Base-by-base conservation (phyloP, 2,329 filamentous ascomycete genomes). In the Clarireedia hainanense region DNA sequence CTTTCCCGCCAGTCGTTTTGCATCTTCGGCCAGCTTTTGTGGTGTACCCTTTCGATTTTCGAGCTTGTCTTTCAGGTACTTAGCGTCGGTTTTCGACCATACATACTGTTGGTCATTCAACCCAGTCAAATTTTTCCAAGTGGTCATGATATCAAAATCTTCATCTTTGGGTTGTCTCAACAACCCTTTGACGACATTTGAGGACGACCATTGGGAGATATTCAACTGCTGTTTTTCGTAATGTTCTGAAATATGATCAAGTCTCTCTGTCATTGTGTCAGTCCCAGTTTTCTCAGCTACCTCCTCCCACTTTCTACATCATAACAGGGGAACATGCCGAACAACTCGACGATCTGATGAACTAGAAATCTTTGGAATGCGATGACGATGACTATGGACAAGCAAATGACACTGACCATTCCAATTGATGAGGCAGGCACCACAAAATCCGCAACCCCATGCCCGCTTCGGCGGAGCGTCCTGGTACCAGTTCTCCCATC, bases 361-460 rank as follows among this genome's bases (percentile, higher is more conserved):
- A 12, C 30, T 12, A 9, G 30, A 9, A 14, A 34, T 34, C 30
- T 34, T 34, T 34, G 30, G 9, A 34, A 34, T 2, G 9, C 9
- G 30, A 34, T 34, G 30, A 12, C 30, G 12, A 34, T 34, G 30
- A 12, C 30, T 12, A 34, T 34, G 30, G 9, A 34, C 3, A 34
- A 34, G 30, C 30, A 34, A 34, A 34, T 34, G 12, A 6, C 42
- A 60, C 60, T 52, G 57, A 64, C 63, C 59, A 50, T 61, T 57
- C 63, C 63, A 64, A 36, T 59, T 59, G 7, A 60, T 59, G 6
- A 50, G 55, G 20, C 58, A 63, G 7, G 2, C 52, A 4, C 60
- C 63, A 54, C 63, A 64, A 42, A 59, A 64, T n/a, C 61, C 63
- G 53, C 63, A 64, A 4, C 63, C 61, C 60, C 61, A 64, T 47